Base-by-base conservation (phyloP, 176 grass and related monocot species). In the Themeda triandra region DNA sequence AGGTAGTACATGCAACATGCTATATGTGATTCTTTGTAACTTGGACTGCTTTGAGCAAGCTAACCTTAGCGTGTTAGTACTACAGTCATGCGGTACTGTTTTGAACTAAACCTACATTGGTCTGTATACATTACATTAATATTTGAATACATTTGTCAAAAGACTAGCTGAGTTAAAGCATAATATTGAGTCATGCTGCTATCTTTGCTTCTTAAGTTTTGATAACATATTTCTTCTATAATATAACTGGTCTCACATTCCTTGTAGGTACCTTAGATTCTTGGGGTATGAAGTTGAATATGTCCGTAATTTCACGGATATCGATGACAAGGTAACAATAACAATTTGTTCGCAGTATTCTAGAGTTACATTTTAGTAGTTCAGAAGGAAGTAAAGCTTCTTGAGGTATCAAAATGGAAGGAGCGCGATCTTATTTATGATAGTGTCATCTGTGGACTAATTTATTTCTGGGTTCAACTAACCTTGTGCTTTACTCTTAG, bases 231-330 rank as follows among this genome's bases (percentile, higher is more conserved):
- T 67, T 51, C 24, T 66, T 80, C 17, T 74, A 66, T 64, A 62
- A 25, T 64, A 64, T 14, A 30, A 83, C 68, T 79, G n/a, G 13
- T 82, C 31, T 24, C 80, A 23, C 25, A 17, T 65, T 84, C 64
- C 32, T 75, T 71, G 66, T 64, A 98, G 95, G 76, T 95, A 93
- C 71, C 82, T 98, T 49, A 86, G 88, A 54, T 94, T 92, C 63
- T 92, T 98, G 96, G 83, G 85, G 23, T 95, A 98, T 74, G 96
- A 98, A 41, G 89, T 98, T 45, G 83, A 91, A 58, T 95, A 95
- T 44, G 93, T 98, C 19, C 91, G 96, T 28, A 98, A 98, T 81
- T 98, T 95, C 87, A 98, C 96, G 14, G 93, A 98, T 53, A 95
- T 98, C 1, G 91, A 98, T 85, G 96, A 98, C 40, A 98, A 98